Percentiles rank a stretch among this genome's conserved stretches.
Conservation (phyloP, 1,284 basidiomycete species). For the Thelephora terrestris region DNA sequence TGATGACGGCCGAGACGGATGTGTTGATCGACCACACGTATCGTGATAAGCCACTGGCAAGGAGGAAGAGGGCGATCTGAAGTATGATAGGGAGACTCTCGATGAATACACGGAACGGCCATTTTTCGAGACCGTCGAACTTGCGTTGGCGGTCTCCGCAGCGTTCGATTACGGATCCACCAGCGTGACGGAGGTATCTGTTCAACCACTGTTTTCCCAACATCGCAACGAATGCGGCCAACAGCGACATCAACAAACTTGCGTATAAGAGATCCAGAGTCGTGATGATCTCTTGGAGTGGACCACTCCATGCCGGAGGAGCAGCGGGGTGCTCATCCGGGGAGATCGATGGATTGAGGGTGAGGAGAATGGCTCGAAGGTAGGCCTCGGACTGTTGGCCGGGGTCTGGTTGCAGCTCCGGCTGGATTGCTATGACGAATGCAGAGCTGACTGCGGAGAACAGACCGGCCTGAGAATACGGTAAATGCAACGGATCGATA, state of each 20-base stretch:
- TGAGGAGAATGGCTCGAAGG: not conserved
- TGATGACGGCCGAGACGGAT: slow-evolving; percentile 12
- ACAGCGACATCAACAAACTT: not conserved
- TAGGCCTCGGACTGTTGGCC: no score
- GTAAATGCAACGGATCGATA: no score
- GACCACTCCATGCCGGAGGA: not conserved
- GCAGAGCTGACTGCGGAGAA: no score
- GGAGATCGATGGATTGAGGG: not conserved
- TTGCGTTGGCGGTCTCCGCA: slow-evolving; percentile 9
- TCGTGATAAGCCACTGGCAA: slow-evolving; percentile 16
- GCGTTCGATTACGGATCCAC: slow-evolving; percentile 4
- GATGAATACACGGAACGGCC: slow-evolving; percentile 12
- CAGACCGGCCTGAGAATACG: no score
- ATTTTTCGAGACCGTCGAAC: slow-evolving; percentile 5
- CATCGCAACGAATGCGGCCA: slow-evolving; percentile 2
- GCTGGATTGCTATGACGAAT: no score
- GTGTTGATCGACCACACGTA: slow-evolving; percentile 14
- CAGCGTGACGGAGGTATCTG: not conserved
- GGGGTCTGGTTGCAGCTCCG: no score
- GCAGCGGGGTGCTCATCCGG: no score
- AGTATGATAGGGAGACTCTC: slow-evolving; percentile 14
- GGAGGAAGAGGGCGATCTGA: slow-evolving; percentile 15
- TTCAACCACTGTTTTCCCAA: slow-evolving; percentile 2
- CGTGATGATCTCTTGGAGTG: not conserved
- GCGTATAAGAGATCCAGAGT: not conserved